Base-by-base conservation (phyloP, 768 basidiomycete species). In the Sistotremastrum suecicum region DNA sequence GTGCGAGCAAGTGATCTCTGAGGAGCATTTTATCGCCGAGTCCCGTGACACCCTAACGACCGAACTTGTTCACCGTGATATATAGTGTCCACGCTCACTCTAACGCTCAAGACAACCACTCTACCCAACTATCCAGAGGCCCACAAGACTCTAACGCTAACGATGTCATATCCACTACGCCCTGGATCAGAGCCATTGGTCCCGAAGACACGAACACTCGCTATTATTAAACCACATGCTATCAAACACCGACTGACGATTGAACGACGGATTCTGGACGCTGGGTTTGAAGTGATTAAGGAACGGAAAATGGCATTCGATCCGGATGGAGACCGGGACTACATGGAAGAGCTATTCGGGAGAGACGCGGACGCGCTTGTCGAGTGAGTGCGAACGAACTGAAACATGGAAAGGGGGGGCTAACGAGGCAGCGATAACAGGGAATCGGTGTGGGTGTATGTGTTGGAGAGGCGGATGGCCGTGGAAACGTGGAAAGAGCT, bases 271-370 rank as follows among this genome's bases (percentile, higher is more conserved):
- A 83, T 90, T 50, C 71, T 80, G 48, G 81, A 83, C 59, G 80
- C 84, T 30, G 78, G 78, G 58, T 88, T 89, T 50, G 87, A 89
- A 72, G 84, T 84, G 12, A 46, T 85, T 48, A 89, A 89, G 61
- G 87, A 88, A 60, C 66, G 87, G 12, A 85, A 86, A 60, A 85
- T 90, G 80, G 83, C 84, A 52, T 88, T 90, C 54, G 85, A 88
- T 56, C 72, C 76, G 10, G 86, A 88, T 55, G 74, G 79, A 8
- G 85, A 89, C 53, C 83, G 82, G 29, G 86, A 86, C 33, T 75
- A 78, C 1, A 68, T 87, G 44, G 79, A 75, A 45, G 84, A 87
- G 54, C 64, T 89, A 35, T 89, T 90, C 56, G 85, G 84, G 10
- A 73, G 82, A 41, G 84, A 88, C 51, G 75, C 80, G 5, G 67